These are phyloP conservation scores for Monilinia aucupariae DNA, from an alignment of 2,329 filamentous ascomycete species.

Conservation along the genomic window DNA sequence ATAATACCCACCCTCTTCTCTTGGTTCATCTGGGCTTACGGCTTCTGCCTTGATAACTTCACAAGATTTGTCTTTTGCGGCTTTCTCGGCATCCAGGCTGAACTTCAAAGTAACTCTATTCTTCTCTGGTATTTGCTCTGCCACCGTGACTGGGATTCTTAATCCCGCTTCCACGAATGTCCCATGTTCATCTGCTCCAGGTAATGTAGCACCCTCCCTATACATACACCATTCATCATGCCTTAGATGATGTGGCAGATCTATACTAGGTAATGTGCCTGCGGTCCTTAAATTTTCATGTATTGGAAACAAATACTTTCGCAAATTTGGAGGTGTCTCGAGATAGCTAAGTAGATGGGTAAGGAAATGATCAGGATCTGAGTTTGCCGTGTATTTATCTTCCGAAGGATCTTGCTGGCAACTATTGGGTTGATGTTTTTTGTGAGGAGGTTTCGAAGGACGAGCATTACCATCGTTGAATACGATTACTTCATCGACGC, in stretches of 20 bases:
- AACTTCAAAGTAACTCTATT: conserved; percentile 71
- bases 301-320: conserved; percentile 67
- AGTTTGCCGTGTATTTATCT: conserved; percentile 55
- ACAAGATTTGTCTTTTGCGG: conserved; percentile 27
- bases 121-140: conserved; percentile 54
- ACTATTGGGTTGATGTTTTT: conserved; percentile 23
- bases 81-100: conserved; percentile 41
- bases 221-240: conserved; percentile 73
- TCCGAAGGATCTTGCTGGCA: conserved; percentile 42
- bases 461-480: conserved; percentile 63
- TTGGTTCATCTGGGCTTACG: conserved; percentile 62
- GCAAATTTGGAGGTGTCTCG: conserved; percentile 78
- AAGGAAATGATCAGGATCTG: conserved; percentile 74
- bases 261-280: conserved; percentile 68
- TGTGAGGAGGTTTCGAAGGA: conserved; percentile 25
- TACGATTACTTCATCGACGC: conserved; percentile 76
- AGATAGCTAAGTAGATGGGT: conserved; percentile 74
- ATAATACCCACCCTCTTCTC: conserved; percentile 74
- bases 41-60: conserved; percentile 45
- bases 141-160: conserved; percentile 44
- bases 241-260: conserved; percentile 79
- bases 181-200: conserved; percentile 40
- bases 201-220: conserved; percentile 67
- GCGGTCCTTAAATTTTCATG: conserved; percentile 73
- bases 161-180: conserved; percentile 56